phyloP scores from a whole-genome alignment of 169 alveolate species.

The Amoebophrya sp. region DNA sequence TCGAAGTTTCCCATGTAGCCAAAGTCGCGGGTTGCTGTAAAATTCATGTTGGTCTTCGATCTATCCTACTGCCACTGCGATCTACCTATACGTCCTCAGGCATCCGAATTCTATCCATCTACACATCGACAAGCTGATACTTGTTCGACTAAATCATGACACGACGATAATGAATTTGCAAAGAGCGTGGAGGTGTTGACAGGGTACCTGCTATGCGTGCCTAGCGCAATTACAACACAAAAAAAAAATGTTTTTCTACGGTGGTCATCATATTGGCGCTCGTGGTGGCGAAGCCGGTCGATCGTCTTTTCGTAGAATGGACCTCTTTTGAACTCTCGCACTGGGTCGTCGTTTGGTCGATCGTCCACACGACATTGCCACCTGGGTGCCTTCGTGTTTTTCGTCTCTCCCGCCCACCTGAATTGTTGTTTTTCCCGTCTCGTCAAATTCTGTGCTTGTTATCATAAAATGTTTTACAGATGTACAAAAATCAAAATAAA shows the following conservation, averaged over 20 bases:
- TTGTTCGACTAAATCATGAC: no score
- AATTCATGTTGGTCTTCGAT: no score
- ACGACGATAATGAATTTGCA: no score
- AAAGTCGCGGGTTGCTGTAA: neutral
- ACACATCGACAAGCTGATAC: no score
- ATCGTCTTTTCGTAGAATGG: neutral
- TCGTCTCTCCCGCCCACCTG: slow-evolving; percentile 11
- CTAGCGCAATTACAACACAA: neutral
- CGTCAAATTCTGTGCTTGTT: no score
- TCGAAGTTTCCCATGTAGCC: neutral
- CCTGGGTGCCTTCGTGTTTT: neutral
- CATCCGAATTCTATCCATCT: no score
- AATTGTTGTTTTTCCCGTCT: no score
- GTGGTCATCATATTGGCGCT: neutral
- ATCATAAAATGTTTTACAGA: no score
- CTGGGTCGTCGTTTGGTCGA: slow-evolving; percentile 9
- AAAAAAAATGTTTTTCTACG: neutral
- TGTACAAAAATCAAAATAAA: no score
- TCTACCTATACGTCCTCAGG: no score
- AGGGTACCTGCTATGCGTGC: neutral
- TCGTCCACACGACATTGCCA: neutral
- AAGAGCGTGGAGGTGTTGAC: no score
- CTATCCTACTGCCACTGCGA: no score
- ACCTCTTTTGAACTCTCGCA: neutral
- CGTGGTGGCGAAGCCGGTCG: neutral